phyloP scores from a whole-genome alignment of 768 basidiomycete species.

The Strobilomyces echinocephalus region DNA sequence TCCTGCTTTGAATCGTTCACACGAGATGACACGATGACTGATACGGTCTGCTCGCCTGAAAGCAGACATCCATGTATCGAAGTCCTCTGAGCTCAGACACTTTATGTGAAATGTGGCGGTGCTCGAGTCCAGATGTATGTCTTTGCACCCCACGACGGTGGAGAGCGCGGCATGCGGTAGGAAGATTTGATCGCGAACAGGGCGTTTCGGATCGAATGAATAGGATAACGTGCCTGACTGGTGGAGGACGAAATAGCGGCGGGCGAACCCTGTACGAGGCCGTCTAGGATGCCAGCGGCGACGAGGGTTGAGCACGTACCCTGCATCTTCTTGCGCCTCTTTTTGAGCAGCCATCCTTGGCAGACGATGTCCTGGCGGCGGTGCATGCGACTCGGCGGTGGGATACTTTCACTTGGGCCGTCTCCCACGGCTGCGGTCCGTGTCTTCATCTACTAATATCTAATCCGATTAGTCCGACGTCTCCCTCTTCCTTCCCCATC shows the following conservation, averaged over 20 bases:
- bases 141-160: constrained; percentile 64
- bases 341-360: constrained; percentile 83
- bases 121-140: constrained; percentile 76
- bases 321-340: constrained; percentile 85
- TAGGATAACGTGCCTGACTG: constrained; percentile 70
- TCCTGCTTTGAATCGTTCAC: constrained; percentile 39
- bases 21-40: constrained; percentile 7
- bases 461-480: constrained; percentile 20
- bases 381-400: too few species aligned
- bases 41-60: constrained; percentile 49
- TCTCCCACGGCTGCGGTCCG: too few species aligned
- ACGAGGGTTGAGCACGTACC: constrained; percentile 37
- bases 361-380: constrained; percentile 34
- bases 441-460: too few species aligned
- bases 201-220: constrained; percentile 66
- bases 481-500: constrained; percentile 22
- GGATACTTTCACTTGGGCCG: too few species aligned
- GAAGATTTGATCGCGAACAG: constrained; percentile 64
- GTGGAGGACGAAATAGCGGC: constrained; percentile 72
- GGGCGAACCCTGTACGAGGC: constrained; percentile 62
- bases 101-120: constrained; percentile 80
- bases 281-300: neutral
- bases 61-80: constrained; percentile 67
- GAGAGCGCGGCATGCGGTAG: constrained; percentile 73
- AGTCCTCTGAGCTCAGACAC: constrained; percentile 68